phyloP scores from a whole-genome alignment of 1,284 basidiomycete genomes.

The Sparassis latifolia region DNA sequence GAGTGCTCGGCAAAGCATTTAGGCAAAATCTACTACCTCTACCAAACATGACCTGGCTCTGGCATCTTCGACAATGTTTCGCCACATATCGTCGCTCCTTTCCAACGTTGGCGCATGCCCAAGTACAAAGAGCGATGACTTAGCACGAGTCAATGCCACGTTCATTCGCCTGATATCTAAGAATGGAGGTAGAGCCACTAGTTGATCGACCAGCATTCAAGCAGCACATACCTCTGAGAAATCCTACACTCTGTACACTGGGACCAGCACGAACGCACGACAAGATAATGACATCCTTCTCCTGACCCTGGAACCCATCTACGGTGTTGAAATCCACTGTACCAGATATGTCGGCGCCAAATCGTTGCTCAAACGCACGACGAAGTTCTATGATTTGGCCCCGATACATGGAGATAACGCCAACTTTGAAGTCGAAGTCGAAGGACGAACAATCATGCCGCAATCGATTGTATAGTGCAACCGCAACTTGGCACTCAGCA shows the following conservation, averaged over 20 bases:
- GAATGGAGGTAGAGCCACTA: constrained; percentile 1
- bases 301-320: constrained; percentile 97
- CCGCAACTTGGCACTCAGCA: constrained; percentile 73
- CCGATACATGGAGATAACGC: constrained; percentile 93
- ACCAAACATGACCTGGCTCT: constrained; percentile 44
- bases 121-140: constrained; percentile 90
- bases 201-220: constrained; percentile 4
- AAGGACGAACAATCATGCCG: constrained; percentile 56
- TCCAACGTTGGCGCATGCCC: constrained; percentile 87
- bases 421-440: constrained; percentile 76
- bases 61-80: constrained; percentile 73
- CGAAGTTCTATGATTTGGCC: constrained; percentile 84
- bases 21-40: constrained; percentile 33
- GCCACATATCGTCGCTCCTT: constrained; percentile 80
- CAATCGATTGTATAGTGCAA: constrained; percentile 76
- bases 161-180: constrained; percentile 89
- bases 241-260: constrained; percentile 79
- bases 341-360: constrained; percentile 67
- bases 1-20: background rate
- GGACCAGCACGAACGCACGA: constrained; percentile 90
- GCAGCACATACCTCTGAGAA: constrained; percentile 62
- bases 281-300: constrained; percentile 94
- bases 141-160: constrained; percentile 94
- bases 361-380: constrained; percentile 63
- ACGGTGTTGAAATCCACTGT: constrained; percentile 96